Evolutionary conservation across 75 land plant genomes (phyloP).

Genomic region (Sequoia sempervirens): DNA sequence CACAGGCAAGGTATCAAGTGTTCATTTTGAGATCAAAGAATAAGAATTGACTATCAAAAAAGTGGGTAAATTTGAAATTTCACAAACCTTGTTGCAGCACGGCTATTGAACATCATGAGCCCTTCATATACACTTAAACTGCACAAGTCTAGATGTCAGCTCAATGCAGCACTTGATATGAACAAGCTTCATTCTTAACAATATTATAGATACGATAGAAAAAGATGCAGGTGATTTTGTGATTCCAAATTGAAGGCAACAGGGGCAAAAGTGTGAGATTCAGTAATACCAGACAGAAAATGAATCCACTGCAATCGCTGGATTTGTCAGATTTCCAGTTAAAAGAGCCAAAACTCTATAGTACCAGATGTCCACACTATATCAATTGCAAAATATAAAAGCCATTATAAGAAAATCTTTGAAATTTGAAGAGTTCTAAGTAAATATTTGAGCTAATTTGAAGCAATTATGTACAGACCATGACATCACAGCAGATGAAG

Average conservation of each 20-base stretch:
- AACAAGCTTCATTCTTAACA: neutral
- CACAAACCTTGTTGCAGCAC: conserved; percentile 5
- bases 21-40: neutral
- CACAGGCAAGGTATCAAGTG: neutral
- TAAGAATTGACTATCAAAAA: neutral
- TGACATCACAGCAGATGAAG: conserved; percentile 24
- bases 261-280: neutral
- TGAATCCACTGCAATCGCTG: neutral
- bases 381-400: neutral
- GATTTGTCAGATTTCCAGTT: neutral
- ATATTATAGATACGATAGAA: neutral
- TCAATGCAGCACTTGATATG: neutral
- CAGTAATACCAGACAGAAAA: neutral
- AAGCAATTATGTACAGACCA: conserved; percentile 20
- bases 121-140: conserved; percentile 3
- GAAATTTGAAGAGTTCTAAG: neutral
- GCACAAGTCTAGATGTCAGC: neutral
- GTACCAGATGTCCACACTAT: conserved; percentile 42
- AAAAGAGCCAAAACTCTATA: conserved; percentile 7
- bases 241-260: neutral
- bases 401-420: neutral
- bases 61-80: neutral
- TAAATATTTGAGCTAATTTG: neutral
- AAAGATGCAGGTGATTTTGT: neutral
- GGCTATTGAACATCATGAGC: neutral